A percentile compares a stretch with the other conserved stretches of the same genome.
Conservation (phyloP, 768 basidiomycete genomes). For the Lactifluus volemus region DNA sequence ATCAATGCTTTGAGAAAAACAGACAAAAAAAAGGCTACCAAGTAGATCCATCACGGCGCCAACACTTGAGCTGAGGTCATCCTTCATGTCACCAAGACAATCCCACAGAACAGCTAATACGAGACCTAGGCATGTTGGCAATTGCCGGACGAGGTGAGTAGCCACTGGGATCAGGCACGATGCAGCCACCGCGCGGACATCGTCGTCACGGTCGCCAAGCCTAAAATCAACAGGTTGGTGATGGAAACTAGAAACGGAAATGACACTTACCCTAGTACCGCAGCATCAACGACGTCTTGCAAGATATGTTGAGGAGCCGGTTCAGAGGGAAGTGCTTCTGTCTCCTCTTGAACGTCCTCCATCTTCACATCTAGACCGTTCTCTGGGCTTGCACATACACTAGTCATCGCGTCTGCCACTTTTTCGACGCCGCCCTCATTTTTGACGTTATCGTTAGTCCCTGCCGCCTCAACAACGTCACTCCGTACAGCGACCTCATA, state of each 20-base stretch:
- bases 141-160: conserved; percentile 61
- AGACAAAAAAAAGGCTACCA: conserved; percentile 37
- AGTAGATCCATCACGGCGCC: conserved; percentile 96
- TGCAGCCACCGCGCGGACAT: conserved; percentile 93
- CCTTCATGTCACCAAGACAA: conserved; percentile 87
- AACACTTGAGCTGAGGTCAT: conserved; percentile 93
- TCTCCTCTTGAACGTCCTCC: conserved; percentile 17
- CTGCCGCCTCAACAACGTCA: conserved; percentile 56
- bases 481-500: conserved; percentile 93
- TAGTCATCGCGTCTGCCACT: not conserved
- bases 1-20: not conserved
- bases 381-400: not conserved
- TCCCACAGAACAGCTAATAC: conserved; percentile 85
- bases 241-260: not conserved
- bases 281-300: conserved; percentile 79
- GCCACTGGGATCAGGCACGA: conserved; percentile 88
- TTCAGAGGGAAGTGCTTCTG: conserved; percentile 21
- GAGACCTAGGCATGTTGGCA: conserved; percentile 61
- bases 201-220: conserved; percentile 85
- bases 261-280: conserved; percentile 70
- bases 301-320: conserved; percentile 48
- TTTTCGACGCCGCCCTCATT: not conserved
- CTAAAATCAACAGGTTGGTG: conserved; percentile 32
- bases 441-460: not conserved
- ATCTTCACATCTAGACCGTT: conserved; percentile 3